Percentiles rank a stretch among this genome's conserved stretches.
Conservation (phyloP, 2,329 filamentous ascomycete genomes). For the Diplodia corticola region DNA sequence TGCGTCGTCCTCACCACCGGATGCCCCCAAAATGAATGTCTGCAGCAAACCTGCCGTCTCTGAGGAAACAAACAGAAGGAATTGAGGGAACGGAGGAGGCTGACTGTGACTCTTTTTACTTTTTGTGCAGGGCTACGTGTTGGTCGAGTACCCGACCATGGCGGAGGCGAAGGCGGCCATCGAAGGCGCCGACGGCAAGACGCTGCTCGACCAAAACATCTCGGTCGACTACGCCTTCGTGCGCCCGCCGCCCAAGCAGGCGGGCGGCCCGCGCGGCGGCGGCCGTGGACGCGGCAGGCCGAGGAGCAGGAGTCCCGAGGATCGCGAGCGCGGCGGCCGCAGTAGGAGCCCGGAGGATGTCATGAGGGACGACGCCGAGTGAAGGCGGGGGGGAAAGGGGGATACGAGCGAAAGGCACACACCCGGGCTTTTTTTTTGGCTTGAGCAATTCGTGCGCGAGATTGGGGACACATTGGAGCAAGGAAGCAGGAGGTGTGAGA, state of each 20-base stretch:
- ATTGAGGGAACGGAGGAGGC: background rate
- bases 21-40: background rate
- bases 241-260: constrained; percentile 61
- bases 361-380: constrained; percentile 20
- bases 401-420: background rate
- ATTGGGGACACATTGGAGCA: background rate
- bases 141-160: constrained; percentile 81
- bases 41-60: background rate
- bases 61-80: too few species aligned
- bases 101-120: background rate
- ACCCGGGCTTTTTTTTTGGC: background rate
- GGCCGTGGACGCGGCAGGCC: constrained; percentile 32
- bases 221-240: constrained; percentile 85
- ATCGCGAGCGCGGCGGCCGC: constrained; percentile 34
- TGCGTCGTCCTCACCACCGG: constrained; percentile 35
- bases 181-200: constrained; percentile 72
- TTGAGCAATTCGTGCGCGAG: background rate
- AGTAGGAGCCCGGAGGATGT: constrained; percentile 21
- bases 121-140: constrained; percentile 69
- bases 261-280: constrained; percentile 32
- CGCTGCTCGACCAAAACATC: constrained; percentile 79
- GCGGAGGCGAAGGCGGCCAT: constrained; percentile 80
- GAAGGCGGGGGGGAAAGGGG: background rate
- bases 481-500: background rate
- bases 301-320: constrained; percentile 48